A percentile compares a stretch with the other conserved stretches of the same genome.
Evolutionary conservation across 768 basidiomycete species (phyloP).

Genomic region (Naematelia encephala): DNA sequence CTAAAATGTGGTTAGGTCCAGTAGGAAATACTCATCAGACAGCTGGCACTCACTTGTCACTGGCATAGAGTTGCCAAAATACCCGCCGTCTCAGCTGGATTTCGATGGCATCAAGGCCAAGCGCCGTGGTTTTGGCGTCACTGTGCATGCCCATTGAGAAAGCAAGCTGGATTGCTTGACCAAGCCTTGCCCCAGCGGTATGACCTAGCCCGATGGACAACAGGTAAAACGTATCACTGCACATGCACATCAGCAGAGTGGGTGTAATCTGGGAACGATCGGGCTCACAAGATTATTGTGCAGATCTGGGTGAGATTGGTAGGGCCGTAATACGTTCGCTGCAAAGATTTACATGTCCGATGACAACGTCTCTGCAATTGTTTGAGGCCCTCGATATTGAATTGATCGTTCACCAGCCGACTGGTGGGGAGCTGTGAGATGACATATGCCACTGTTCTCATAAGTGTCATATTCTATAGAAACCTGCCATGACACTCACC

Average conservation of each 20-base stretch:
- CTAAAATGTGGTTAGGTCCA: constrained; percentile 22
- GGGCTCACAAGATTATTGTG: constrained; percentile 43
- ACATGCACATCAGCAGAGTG: background rate
- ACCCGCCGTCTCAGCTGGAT: constrained; percentile 37
- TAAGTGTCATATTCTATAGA: background rate
- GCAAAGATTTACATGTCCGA: constrained; percentile 34
- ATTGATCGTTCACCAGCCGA: constrained; percentile 38
- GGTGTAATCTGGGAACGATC: no score
- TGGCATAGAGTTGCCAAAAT: constrained; percentile 46
- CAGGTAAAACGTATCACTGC: constrained; percentile 43
- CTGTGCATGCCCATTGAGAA: constrained; percentile 43
- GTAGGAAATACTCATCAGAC: background rate
- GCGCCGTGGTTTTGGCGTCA: constrained; percentile 30
- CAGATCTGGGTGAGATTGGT: constrained; percentile 41
- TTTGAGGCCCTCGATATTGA: constrained; percentile 42
- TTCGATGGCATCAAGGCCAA: constrained; percentile 41
- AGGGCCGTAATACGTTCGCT: constrained; percentile 39
- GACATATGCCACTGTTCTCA: constrained; percentile 38
- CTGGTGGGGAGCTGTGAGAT: constrained; percentile 43
- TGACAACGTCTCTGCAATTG: constrained; percentile 40
- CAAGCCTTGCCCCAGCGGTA: constrained; percentile 42
- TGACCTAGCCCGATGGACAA: constrained; percentile 40
- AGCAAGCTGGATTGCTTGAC: constrained; percentile 41
- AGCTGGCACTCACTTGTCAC: constrained; percentile 35
- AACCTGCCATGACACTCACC: constrained; percentile 21